Base-by-base conservation (phyloP, 1,284 basidiomycete genomes). In the Boletellus sp. region DNA sequence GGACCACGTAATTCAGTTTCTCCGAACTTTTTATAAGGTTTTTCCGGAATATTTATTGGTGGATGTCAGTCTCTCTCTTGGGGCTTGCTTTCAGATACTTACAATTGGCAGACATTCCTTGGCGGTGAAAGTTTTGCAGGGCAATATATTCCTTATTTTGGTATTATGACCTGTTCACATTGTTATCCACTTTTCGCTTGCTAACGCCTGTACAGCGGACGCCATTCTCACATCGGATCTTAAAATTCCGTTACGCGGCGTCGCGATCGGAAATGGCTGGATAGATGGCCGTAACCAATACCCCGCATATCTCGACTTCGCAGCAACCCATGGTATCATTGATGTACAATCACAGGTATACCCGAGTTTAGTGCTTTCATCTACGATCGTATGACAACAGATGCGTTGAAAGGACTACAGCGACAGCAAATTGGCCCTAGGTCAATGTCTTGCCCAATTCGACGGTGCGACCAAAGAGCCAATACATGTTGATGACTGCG, bases 121-220 rank as follows among this genome's bases (percentile, higher is more conserved):
- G 88, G 88, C 0, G 95, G 94, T 49, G 94, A 97, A 75, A 93
- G 89, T 56, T 99, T 87, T 66, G 96, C 94, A n/a, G 96, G 97
- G n/a, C 94, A 97, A 74, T 98, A 92, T 75, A 95, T 98, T 58
- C 96, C 97, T 13, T 96, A 94, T 70, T 93, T 97, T 60, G 89
- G 90, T 86, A 65, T 59, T 76, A 64, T 6, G 2, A 28, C 18
- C 26, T 51, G 15, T 47, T 32, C 36, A 13, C 5, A 38, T 32
- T 19, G 10, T 28, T 12, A 24, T 35, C 12, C 7, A 30, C n/a
- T 28, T 51, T 56, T 35, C 38, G 41, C 19, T 49, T 49, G 39
- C 51, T 60, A 22, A 63, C 53, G 19, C 28, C 22, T 45, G 8
- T 28, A 42, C 60, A 93, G 93, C 93, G 60, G 80, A 93, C 58